Evolutionary conservation across 179 eudicot genomes (phyloP), one percentile per base, ranked within the genome.

Genomic region (Nepenthes alata): DNA sequence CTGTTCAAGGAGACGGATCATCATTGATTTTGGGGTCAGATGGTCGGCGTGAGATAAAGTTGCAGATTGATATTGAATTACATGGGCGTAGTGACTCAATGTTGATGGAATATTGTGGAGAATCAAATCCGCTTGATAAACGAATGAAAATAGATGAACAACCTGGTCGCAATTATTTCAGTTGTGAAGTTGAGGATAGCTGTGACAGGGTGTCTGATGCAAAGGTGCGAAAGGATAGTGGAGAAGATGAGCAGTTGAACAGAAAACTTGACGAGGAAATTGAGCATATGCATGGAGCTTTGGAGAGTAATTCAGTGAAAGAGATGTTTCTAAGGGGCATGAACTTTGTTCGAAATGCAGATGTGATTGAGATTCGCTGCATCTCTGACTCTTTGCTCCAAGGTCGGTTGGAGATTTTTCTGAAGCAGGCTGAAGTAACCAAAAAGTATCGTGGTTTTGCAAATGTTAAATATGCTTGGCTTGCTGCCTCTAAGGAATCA

Each of bases 391-490:
- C 62, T 64, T 9, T 71, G 50, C 63, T 67, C 69, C 75, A 81
- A 67, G 73, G 77, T 69, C 85, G 85, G 25, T 55, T 61, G 64
- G 95, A 87, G 66, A 72, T 94, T 72, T 94, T 94, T 54, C 65
- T 75, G 77, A 90, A 90, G 71, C 97, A 94, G 81, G 73, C 66
- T 60, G 94, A 94, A 71, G 74, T 94, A 34, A 85, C 87, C 11
- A 66, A 70, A 65, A 83, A 71, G 54, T 70, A 45, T 56, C 91
- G 97, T 45, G 91, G 96, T 2, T 59, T 76, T 79, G 80, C 97
- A 50, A 87, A 90, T 77, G 77, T 89, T 65, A 69, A 55, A 11
- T 81, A 78, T 76, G 98, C 95, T 15, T 93, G 98, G 98, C 82
- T 89, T 66, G 79, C 90, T 13, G 78, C 84, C 67, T 59, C 82